Evolutionary conservation across 2,329 filamentous ascomycete genomes (phyloP).

Genomic region (Penicillium sp.): DNA sequence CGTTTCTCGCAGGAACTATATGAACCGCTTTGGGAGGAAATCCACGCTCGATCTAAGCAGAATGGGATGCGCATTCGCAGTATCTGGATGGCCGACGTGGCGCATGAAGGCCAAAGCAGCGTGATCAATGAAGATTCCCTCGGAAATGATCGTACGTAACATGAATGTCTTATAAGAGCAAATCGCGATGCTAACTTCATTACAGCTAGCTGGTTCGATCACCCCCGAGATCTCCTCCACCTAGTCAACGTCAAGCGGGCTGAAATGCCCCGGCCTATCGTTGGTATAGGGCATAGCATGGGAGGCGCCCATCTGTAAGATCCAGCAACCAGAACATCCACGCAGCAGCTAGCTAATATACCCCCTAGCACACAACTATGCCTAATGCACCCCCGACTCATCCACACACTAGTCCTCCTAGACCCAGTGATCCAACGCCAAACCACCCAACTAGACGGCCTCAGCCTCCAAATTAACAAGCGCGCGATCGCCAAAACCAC

Average conservation of each 20-base stretch:
- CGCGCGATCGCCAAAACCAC: constrained; percentile 38
- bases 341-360: constrained; percentile 3
- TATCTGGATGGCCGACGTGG: constrained; percentile 90
- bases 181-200: constrained; percentile 18
- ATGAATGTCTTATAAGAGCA: not conserved
- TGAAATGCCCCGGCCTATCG: constrained; percentile 75
- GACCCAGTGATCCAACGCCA: constrained; percentile 72
- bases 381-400: constrained; percentile 75
- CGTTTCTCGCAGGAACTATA: constrained; percentile 69
- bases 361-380: constrained; percentile 60
- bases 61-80: constrained; percentile 69
- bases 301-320: constrained; percentile 68
- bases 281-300: constrained; percentile 88
- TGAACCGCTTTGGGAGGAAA: constrained; percentile 85
- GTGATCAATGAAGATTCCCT: constrained; percentile 72
- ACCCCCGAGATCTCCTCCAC: constrained; percentile 78
- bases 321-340: not conserved
- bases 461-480: constrained; percentile 26
- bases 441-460: constrained; percentile 41
- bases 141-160: constrained; percentile 75
- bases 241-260: constrained; percentile 80
- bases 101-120: constrained; percentile 77
- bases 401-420: constrained; percentile 73
- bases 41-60: constrained; percentile 59
- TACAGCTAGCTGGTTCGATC: constrained; percentile 79